phyloP scores from a whole-genome alignment of 345 rosid genomes.

The Raphanus sativus region DNA sequence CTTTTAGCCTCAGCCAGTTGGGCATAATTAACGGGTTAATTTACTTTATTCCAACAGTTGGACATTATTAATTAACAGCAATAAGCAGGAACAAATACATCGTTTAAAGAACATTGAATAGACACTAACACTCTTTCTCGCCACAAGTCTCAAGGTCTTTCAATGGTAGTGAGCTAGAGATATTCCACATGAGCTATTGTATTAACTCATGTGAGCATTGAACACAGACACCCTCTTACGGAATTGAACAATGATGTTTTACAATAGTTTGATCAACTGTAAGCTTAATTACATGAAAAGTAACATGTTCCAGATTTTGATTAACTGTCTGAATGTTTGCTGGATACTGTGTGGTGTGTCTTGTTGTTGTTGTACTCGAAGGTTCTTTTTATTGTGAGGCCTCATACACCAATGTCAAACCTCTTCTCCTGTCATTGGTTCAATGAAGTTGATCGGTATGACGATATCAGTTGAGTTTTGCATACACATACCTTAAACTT shows the following conservation, averaged over 20 bases:
- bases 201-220: constrained; percentile 18
- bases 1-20: constrained; percentile 11
- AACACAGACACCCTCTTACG: constrained; percentile 28
- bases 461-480: constrained; percentile 93
- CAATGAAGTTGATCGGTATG: constrained; percentile 88
- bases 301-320: constrained; percentile 25
- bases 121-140: constrained; percentile 1
- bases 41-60: not conserved
- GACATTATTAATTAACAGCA: constrained; percentile 22
- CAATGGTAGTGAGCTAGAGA: constrained; percentile 28
- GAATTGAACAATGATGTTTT: constrained; percentile 11
- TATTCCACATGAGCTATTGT: not conserved
- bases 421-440: constrained; percentile 92
- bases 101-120: constrained; percentile 49
- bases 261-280: not conserved
- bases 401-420: constrained; percentile 93
- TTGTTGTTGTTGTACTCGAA: too few species aligned
- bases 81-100: constrained; percentile 27
- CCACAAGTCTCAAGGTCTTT: constrained; percentile 20
- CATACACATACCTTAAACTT: constrained; percentile 81
- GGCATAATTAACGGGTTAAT: not conserved
- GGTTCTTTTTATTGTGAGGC: too few species aligned
- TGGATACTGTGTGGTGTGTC: too few species aligned
- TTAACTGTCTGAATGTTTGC: not conserved
- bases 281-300: constrained; percentile 14